Base-by-base conservation (phyloP, 1,139 yeast species). In the Williopsis jadinii region DNA sequence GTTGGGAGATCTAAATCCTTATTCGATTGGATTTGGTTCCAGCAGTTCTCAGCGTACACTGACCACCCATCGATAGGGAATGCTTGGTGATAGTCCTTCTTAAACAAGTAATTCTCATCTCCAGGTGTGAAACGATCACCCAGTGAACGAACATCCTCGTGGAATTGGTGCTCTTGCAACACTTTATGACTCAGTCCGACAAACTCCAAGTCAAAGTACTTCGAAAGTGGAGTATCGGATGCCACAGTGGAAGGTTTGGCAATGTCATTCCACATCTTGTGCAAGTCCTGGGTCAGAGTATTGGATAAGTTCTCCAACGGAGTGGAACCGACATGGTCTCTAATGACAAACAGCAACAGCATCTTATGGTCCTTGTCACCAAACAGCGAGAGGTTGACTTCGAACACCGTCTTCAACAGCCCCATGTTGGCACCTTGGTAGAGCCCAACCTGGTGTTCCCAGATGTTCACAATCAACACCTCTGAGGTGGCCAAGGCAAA, bases 401-500 rank as follows among this genome's bases (percentile, higher is more conserved):
- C 98, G 65, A 92, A 90, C 4, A 92, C 98, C 0, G 98, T 92
- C 59, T 88, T 90, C 52, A 92, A 71, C 40, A 92, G 67, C 1
- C 95, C 98, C 96, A 92, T 84, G 57, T 92, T 92, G 26, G 97
- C 97, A 38, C 98, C 98, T 60, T 92, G 97, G 59, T 92, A 92
- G 40, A 94, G 70, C 5, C 98, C 98, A 42, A 92, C 90, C 61
- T 92, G 98, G 52, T 87, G 85, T 61, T 92, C 98, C 97, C 98
- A 92, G 60, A 92, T 79, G 62, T 92, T 92, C 41, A 92, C 83
- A 47, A 92, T 88, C 54, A 92, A 71, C 3, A 90, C 80, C 58
- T 92, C 98, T 13, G 95, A 80, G 0, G 97, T 90, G 8, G 97
- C 79, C 47, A 92, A 68, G 0, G 98, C 97, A 70, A 92, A 92